Evolutionary conservation across 306 rosid genomes (phyloP).

Genomic region (Quercus dentata): DNA sequence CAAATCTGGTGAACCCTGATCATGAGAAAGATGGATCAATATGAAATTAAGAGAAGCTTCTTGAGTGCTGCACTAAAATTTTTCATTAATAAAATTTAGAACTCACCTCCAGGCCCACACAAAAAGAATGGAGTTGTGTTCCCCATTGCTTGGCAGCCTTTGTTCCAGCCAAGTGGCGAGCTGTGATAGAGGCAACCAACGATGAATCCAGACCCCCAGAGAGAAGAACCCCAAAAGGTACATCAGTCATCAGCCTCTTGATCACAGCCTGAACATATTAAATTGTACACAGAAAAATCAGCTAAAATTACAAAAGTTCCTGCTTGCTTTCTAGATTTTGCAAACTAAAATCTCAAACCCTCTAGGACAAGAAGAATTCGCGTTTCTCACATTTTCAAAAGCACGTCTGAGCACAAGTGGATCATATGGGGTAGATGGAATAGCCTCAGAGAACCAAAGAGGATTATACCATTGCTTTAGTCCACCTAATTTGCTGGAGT

Average conservation of each 20-base stretch:
- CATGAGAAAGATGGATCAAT: not conserved
- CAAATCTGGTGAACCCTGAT: conserved; percentile 95
- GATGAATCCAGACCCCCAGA: conserved; percentile 96
- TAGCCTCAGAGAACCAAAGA: conserved; percentile 78
- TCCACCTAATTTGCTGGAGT: conserved; percentile 81
- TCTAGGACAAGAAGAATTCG: not conserved
- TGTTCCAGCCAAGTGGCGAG: conserved; percentile 79
- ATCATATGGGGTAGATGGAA: conserved; percentile 88
- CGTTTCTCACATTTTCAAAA: conserved; percentile 62
- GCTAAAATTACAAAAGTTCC: not conserved
- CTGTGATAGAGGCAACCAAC: conserved; percentile 87
- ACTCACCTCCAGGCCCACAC: conserved; percentile 86
- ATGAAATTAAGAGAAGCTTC: not conserved
- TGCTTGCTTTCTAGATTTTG: not conserved
- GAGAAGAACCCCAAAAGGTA: conserved; percentile 90
- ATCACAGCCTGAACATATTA: conserved; percentile 64
- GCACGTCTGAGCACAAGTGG: conserved; percentile 70
- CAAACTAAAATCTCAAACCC: not conserved
- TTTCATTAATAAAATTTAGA: not conserved
- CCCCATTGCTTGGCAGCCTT: conserved; percentile 96
- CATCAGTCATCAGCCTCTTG: conserved; percentile 97
- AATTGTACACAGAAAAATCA: conserved; percentile 4
- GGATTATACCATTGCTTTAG: conserved; percentile 89
- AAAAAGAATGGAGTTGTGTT: conserved; percentile 83
- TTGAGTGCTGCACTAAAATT: not conserved